Percentiles rank a stretch among this genome's conserved stretches.
Conservation (phyloP, 2,329 filamentous ascomycete genomes). For the Cryphonectria naterciae region DNA sequence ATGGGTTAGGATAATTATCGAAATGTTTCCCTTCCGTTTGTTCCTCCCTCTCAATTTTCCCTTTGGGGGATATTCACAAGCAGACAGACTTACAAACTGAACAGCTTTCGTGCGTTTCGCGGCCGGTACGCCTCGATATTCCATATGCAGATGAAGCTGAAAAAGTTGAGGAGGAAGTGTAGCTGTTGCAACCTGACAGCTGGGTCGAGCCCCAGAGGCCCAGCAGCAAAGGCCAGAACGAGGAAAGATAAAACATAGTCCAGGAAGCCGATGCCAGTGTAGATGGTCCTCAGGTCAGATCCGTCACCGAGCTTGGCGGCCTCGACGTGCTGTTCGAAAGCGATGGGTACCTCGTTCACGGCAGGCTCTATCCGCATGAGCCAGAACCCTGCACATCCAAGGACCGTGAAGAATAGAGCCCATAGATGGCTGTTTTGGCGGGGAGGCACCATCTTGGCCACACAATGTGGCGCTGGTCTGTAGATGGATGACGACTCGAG, state of each 20-base stretch:
- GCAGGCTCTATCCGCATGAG: slow-evolving; percentile 11
- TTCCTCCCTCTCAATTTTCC: not conserved
- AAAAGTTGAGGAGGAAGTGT: slow-evolving; percentile 14
- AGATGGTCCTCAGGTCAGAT: not conserved
- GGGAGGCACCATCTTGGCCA: not conserved
- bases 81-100: not conserved
- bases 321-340: slow-evolving; percentile 7
- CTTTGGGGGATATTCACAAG: not conserved
- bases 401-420: not conserved
- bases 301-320: slow-evolving; percentile 1
- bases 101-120: not conserved
- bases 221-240: slow-evolving; percentile 5
- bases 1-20: not conserved
- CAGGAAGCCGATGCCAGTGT: not conserved
- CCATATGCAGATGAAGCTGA: slow-evolving; percentile 9
- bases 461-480: not conserved
- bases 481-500: not conserved
- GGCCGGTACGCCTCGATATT: slow-evolving; percentile 10
- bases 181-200: slow-evolving; percentile 5
- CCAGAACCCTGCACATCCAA: slow-evolving; percentile 5
- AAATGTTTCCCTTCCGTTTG: not conserved
- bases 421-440: not conserved
- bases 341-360: not conserved
- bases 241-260: slow-evolving; percentile 3
- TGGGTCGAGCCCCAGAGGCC: not conserved